Percentiles rank a stretch among this genome's conserved stretches.
Conservation (phyloP, 768 basidiomycete genomes). For the Rhizopogon salebrosus region DNA sequence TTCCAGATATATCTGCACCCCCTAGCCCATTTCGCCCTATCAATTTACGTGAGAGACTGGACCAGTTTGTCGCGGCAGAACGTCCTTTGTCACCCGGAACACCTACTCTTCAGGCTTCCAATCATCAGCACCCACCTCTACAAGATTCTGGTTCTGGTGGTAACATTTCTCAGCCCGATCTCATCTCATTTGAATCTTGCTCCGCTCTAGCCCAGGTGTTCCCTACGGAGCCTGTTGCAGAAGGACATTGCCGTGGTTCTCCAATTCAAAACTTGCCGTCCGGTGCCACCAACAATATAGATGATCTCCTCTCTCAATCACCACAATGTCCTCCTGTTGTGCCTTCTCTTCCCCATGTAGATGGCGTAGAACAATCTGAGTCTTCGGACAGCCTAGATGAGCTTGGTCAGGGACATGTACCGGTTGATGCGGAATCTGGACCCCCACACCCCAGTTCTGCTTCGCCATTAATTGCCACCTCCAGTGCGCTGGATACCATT, state of each 20-base stretch:
- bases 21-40: slow-evolving; percentile 28
- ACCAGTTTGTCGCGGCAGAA: slow-evolving; percentile 10
- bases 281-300: slow-evolving; percentile 7
- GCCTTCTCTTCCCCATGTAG: neutral
- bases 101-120: neutral
- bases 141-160: neutral
- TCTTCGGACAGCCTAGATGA: neutral
- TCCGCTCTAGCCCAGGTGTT: slow-evolving; percentile 18
- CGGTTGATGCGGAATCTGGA: neutral
- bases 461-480: slow-evolving; percentile 4
- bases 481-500: neutral
- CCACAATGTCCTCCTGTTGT: slow-evolving; percentile 7
- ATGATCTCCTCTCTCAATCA: slow-evolving; percentile 20
- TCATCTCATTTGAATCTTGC: slow-evolving; percentile 41
- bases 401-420: neutral
- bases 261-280: slow-evolving; percentile 11
- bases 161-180: slow-evolving; percentile 21
- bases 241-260: neutral
- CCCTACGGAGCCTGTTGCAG: neutral
- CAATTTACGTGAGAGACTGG: slow-evolving; percentile 25
- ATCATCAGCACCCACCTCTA: neutral
- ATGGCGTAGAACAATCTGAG: slow-evolving; percentile 4
- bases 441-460: neutral
- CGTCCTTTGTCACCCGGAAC: neutral
- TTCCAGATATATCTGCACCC: slow-evolving; percentile 12